phyloP scores from a whole-genome alignment of 257 asterid genomes.

The Knoxia roxburghii region DNA sequence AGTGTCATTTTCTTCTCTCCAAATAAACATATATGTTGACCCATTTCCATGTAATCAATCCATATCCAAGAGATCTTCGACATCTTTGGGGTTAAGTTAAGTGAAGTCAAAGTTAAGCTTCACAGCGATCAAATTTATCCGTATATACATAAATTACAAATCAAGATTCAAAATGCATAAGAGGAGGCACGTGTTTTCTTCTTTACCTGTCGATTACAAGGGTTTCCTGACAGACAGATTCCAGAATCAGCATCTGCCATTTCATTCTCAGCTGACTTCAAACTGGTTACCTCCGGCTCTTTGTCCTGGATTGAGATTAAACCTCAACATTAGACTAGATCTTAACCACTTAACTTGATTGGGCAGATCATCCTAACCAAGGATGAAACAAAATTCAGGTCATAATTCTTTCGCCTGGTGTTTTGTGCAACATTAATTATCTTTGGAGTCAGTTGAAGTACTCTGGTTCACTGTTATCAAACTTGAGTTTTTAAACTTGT shows the following conservation, averaged over 20 bases:
- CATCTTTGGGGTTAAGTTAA: conserved; percentile 26
- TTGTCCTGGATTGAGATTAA: conserved; percentile 33
- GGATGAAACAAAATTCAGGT: conserved; percentile 21
- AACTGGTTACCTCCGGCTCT: conserved; percentile 29
- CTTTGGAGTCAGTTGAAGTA: conserved; percentile 26
- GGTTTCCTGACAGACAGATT: conserved; percentile 22
- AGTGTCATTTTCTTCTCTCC: background rate
- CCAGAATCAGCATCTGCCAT: conserved; percentile 20
- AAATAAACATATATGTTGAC: background rate
- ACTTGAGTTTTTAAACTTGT: conserved; percentile 9
- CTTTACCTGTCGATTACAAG: conserved; percentile 34
- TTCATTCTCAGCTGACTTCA: conserved; percentile 20
- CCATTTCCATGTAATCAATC: conserved; percentile 23
- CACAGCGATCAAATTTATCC: conserved; percentile 25
- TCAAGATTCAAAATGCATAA: conserved; percentile 12
- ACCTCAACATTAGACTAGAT: conserved; percentile 18
- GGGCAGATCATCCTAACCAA: conserved; percentile 5
- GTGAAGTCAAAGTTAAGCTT: conserved; percentile 26
- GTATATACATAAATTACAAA: conserved; percentile 20
- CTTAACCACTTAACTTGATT: conserved; percentile 7
- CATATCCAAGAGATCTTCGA: conserved; percentile 17
- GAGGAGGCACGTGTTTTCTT: background rate
- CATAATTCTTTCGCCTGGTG: conserved; percentile 27
- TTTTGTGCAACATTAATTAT: conserved; percentile 24
- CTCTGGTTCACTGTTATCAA: conserved; percentile 27